Percentiles rank a stretch among this genome's conserved stretches.
Evolutionary conservation across 768 basidiomycete genomes (phyloP).

Genomic region (Calocybe cyanea): DNA sequence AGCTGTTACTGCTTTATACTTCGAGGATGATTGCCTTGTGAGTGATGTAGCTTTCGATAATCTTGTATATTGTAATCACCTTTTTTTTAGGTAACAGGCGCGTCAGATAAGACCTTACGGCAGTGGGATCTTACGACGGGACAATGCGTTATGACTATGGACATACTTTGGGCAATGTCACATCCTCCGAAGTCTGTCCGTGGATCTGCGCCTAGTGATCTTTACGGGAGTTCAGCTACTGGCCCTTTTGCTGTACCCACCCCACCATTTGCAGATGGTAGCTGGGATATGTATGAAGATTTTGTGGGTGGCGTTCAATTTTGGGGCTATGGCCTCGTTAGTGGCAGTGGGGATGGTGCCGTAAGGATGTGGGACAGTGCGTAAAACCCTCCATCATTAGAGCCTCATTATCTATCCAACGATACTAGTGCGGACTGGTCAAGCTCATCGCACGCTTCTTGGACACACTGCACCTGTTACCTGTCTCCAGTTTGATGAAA

Average conservation of each 20-base stretch:
- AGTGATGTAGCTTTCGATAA: conserved; percentile 19
- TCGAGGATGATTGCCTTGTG: conserved; percentile 92
- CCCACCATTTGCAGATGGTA: conserved; percentile 85
- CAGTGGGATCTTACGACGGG: conserved; percentile 98
- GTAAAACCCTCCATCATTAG: conserved; percentile 27
- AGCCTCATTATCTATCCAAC: background rate
- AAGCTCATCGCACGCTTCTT: conserved; percentile 87
- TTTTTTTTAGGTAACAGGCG: conserved; percentile 80
- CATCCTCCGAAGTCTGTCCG: conserved; percentile 61
- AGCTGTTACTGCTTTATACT: conserved; percentile 89
- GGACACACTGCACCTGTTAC: conserved; percentile 95
- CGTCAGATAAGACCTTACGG: conserved; percentile 95
- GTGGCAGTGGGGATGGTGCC: conserved; percentile 94
- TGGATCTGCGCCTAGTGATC: conserved; percentile 35
- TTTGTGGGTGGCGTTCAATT: conserved; percentile 98
- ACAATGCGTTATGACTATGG: conserved; percentile 99
- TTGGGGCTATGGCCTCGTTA: conserved; percentile 97
- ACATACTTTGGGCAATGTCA: conserved; percentile 98
- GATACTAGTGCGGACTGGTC: conserved; percentile 88
- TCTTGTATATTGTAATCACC: conserved; percentile 13
- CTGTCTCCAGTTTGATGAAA: conserved; percentile 94
- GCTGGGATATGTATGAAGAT: conserved; percentile 94
- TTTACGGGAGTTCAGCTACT: conserved; percentile 51
- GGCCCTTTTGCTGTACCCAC: conserved; percentile 78
- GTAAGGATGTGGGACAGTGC: conserved; percentile 99